Percentiles rank a stretch among this genome's conserved stretches.
Conservation (phyloP, 2,329 filamentous ascomycete genomes). For the Sclerotinia borealis region DNA sequence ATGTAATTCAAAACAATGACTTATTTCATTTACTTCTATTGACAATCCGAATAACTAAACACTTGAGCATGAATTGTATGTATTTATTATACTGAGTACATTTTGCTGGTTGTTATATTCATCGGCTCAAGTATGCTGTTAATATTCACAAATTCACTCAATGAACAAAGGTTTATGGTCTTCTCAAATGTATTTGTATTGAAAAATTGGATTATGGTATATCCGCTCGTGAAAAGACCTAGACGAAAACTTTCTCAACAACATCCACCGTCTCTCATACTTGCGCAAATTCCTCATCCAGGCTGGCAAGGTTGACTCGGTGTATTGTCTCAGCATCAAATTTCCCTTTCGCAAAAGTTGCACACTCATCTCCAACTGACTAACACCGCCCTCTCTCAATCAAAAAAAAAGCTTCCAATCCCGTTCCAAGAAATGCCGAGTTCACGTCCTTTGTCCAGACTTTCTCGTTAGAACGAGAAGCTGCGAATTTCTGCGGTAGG, state of each 20-base stretch:
- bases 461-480: neutral
- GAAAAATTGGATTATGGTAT: neutral
- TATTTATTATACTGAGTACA: no score
- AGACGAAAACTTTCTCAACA: neutral
- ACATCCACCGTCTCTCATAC: neutral
- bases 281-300: neutral
- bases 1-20: neutral
- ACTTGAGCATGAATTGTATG: no score
- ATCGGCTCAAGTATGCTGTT: neutral
- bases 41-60: neutral
- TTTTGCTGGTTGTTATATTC: neutral
- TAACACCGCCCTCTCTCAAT: neutral
- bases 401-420: neutral
- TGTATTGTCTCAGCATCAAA: neutral
- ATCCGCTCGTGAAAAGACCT: neutral
- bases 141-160: neutral
- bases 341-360: neutral
- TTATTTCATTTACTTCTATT: neutral
- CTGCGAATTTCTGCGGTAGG: neutral
- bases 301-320: neutral
- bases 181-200: neutral
- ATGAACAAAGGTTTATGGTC: neutral
- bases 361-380: constrained; percentile 1
- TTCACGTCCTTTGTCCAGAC: neutral
- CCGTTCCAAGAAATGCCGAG: neutral